phyloP scores from a whole-genome alignment of 192 early-diverging fungal species.

The Phlyctochytrium arcticum region DNA sequence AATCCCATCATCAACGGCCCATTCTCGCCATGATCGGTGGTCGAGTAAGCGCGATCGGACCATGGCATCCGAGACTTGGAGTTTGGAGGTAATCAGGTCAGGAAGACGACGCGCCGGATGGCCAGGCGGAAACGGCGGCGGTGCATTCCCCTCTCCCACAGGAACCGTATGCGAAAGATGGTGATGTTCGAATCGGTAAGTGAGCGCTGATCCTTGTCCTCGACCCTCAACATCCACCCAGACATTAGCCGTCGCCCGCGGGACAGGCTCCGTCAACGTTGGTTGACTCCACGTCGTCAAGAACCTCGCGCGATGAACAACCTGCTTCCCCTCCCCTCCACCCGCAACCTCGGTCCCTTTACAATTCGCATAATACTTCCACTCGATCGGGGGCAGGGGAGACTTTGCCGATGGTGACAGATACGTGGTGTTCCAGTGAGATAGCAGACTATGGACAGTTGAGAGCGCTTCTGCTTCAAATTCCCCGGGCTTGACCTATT shows the following conservation, averaged over 20 bases:
- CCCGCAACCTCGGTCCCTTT: neutral
- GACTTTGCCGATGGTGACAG: neutral
- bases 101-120: conserved; percentile 20
- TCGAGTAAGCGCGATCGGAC: conserved; percentile 7
- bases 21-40: neutral
- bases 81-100: conserved; percentile 27
- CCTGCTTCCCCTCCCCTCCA: conserved; percentile 7
- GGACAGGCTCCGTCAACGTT: conserved; percentile 24
- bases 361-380: conserved; percentile 11
- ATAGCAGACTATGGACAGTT: conserved; percentile 1
- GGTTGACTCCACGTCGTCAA: conserved; percentile 35
- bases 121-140: neutral
- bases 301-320: too few relatives aligned
- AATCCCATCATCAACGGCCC: neutral
- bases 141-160: neutral
- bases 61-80: conserved; percentile 15
- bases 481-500: neutral
- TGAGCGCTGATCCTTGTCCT: conserved; percentile 7
- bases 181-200: conserved; percentile 35
- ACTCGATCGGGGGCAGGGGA: conserved; percentile 4
- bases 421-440: conserved; percentile 2
- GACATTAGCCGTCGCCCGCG: conserved; percentile 34
- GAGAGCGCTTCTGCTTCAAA: neutral
- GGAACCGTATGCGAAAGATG: conserved; percentile 22
- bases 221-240: conserved; percentile 24